Evolutionary conservation across 805 yeast species (phyloP).

Genomic region (Saccharomycopsis sp.): DNA sequence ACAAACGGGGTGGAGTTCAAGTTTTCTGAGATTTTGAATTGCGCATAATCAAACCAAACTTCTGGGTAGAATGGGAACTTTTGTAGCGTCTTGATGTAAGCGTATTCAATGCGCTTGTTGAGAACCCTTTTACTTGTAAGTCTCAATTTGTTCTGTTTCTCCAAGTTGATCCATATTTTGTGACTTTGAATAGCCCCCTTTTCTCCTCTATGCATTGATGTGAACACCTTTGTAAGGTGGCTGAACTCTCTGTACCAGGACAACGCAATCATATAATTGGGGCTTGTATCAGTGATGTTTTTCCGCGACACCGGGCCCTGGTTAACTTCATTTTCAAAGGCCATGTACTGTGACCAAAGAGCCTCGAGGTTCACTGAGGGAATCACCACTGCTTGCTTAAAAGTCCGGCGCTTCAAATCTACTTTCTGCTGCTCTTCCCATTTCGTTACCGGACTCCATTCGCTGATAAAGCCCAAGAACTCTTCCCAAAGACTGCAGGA

Average conservation of each 20-base stretch:
- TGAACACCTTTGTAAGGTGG: slow-evolving; percentile 39
- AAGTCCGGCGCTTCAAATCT: slow-evolving; percentile 66
- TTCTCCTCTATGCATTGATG: too few species aligned
- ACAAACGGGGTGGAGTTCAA: not conserved
- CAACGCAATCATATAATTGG: slow-evolving; percentile 81
- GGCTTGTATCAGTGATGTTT: slow-evolving; percentile 71
- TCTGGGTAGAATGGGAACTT: slow-evolving; percentile 58
- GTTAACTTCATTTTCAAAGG: slow-evolving; percentile 74
- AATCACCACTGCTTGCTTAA: slow-evolving; percentile 57
- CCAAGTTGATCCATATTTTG: slow-evolving; percentile 70
- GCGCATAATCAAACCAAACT: slow-evolving; percentile 60
- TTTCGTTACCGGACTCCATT: slow-evolving; percentile 68
- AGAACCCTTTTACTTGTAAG: slow-evolving; percentile 39
- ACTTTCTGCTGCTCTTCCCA: slow-evolving; percentile 82
- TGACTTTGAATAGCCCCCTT: slow-evolving; percentile 1
- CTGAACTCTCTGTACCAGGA: slow-evolving; percentile 65
- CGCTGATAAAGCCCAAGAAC: slow-evolving; percentile 66
- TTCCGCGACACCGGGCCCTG: slow-evolving; percentile 75
- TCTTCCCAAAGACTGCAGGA: slow-evolving; percentile 73
- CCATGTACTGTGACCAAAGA: slow-evolving; percentile 72
- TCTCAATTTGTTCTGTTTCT: slow-evolving; percentile 58
- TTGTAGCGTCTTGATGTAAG: slow-evolving; percentile 62
- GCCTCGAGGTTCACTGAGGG: slow-evolving; percentile 71
- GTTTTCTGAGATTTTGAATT: slow-evolving; percentile 25
- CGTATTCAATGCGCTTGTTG: slow-evolving; percentile 53